phyloP scores from a whole-genome alignment of 129 eudicot genomes.

The Mikania micrantha region DNA sequence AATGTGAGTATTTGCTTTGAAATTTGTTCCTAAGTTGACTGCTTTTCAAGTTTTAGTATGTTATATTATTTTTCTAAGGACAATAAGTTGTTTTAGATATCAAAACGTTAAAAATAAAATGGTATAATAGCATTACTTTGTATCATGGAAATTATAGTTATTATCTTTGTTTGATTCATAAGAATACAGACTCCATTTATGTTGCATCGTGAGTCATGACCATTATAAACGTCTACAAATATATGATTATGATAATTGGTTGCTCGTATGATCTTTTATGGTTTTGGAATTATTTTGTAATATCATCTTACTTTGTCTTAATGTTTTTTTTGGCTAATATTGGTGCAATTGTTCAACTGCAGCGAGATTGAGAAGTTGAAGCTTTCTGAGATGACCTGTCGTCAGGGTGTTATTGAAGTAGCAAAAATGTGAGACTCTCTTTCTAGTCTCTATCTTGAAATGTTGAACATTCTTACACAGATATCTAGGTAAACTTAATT shows the following conservation, averaged over 20 bases:
- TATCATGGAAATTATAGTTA: not conserved
- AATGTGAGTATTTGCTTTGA: conserved; percentile 2
- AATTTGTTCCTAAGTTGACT: not conserved
- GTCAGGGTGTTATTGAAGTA: conserved; percentile 90
- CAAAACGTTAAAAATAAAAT: not conserved
- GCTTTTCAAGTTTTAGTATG: not conserved
- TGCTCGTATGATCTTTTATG: not conserved
- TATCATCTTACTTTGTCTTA: not conserved
- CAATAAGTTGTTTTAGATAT: not conserved
- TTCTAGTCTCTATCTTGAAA: not conserved
- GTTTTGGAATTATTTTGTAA: not conserved
- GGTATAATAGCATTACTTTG: not conserved
- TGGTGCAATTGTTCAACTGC: conserved; percentile 5
- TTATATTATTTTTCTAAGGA: not conserved
- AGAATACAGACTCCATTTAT: not conserved
- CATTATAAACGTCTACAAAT: not conserved
- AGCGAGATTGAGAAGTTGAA: conserved; percentile 96
- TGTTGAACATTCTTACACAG: not conserved
- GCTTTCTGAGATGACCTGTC: conserved; percentile 91
- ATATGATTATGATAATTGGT: not conserved
- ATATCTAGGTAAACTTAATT: not conserved
- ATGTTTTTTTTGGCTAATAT: conserved; percentile 17
- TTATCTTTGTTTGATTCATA: not conserved
- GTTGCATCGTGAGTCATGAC: not conserved
- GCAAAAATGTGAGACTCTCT: conserved; percentile 76